A percentile compares a stretch with the other conserved stretches of the same genome.
phyloP scores from a whole-genome alignment of 179 eudicot species.

The Corrigiola litoralis region DNA sequence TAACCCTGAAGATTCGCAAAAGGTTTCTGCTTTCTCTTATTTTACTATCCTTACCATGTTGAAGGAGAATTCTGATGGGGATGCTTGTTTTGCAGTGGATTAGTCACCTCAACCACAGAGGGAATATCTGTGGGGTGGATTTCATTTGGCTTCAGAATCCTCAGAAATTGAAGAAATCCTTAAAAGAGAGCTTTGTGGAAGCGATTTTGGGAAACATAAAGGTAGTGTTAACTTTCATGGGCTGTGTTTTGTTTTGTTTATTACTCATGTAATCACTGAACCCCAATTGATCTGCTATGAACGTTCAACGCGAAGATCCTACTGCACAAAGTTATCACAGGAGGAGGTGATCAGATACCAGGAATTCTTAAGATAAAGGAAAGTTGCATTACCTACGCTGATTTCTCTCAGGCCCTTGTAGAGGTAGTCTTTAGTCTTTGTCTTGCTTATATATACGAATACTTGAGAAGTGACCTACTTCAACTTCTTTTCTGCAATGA shows the following conservation, averaged over 20 bases:
- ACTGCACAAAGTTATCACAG: constrained; percentile 22
- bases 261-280: neutral
- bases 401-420: constrained; percentile 56
- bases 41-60: neutral
- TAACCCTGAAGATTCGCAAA: constrained; percentile 60
- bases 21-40: constrained; percentile 34
- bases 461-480: neutral
- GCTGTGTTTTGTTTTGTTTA: neutral
- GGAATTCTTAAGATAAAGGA: constrained; percentile 32
- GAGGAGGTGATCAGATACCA: constrained; percentile 15
- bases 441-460: neutral
- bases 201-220: constrained; percentile 74
- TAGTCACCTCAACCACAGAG: constrained; percentile 90
- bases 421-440: constrained; percentile 36
- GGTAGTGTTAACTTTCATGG: constrained; percentile 30
- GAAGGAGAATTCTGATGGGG: constrained; percentile 6
- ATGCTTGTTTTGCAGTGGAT: constrained; percentile 53
- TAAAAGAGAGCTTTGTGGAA: constrained; percentile 69
- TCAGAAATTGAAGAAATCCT: constrained; percentile 45
- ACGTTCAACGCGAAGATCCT: constrained; percentile 15
- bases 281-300: constrained; percentile 3
- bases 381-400: constrained; percentile 49
- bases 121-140: constrained; percentile 88
- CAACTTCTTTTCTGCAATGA: neutral
- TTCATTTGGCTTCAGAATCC: constrained; percentile 91